These are phyloP conservation scores for Anacardium occidentale DNA, from an alignment of 345 rosid genomes.

Conservation along the genomic window DNA sequence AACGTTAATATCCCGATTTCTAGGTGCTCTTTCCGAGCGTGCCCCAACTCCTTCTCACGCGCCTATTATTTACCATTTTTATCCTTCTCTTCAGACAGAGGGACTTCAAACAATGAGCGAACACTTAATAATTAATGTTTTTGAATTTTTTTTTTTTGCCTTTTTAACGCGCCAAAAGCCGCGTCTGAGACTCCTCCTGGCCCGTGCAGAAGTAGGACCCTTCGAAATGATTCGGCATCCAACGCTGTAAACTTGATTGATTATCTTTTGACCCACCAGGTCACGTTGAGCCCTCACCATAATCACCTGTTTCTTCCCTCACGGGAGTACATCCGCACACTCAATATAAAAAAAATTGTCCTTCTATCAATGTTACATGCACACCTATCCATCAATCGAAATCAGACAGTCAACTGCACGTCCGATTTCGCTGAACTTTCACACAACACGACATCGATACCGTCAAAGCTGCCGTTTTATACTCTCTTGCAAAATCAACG, in stretches of 20 bases:
- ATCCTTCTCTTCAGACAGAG: not conserved
- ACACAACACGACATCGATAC: not conserved
- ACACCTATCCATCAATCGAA: too few relatives aligned
- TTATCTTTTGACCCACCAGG: not conserved
- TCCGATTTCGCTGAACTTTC: slow-evolving; percentile 7
- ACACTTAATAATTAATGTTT: too few relatives aligned
- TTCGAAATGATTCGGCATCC: not conserved
- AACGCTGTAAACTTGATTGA: not conserved
- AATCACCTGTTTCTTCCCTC: not conserved
- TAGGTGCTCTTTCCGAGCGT: not conserved
- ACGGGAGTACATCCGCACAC: not conserved
- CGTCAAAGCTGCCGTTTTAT: not conserved
- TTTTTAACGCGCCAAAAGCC: slow-evolving; percentile 10
- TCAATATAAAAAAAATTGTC: not conserved
- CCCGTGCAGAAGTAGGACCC: slow-evolving; percentile 10
- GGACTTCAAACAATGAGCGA: too few relatives aligned
- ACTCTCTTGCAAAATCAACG: slow-evolving; percentile 24
- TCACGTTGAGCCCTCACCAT: slow-evolving; percentile 1
- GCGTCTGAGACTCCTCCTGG: not conserved
- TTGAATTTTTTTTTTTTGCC: too few relatives aligned
- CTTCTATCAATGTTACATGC: not conserved
- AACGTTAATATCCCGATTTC: slow-evolving; percentile 6
- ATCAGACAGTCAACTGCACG: slow-evolving; percentile 31
- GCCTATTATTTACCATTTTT: not conserved
- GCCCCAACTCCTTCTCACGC: not conserved